Conservation (phyloP, 179 eudicot genomes). For the Spinacia oleracea region DNA sequence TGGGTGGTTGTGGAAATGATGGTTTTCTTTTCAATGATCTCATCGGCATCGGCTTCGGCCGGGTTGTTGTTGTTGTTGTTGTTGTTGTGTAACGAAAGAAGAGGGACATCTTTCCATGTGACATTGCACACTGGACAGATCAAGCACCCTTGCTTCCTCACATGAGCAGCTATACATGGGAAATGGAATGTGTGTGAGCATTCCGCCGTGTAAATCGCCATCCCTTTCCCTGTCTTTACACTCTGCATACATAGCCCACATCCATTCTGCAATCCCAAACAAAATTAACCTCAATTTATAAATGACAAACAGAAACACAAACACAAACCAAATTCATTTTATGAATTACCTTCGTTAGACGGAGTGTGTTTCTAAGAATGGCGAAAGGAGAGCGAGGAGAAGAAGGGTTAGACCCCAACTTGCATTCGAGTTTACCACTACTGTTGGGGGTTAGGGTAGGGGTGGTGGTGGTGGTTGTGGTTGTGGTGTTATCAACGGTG, state of each 20-base stretch:
- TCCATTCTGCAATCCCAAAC: slow-evolving; percentile 44
- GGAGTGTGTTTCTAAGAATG: slow-evolving; percentile 63
- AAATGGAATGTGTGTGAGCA: slow-evolving; percentile 85
- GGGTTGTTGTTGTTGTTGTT: slow-evolving; percentile 22
- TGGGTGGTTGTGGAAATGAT: not conserved
- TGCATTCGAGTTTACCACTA: slow-evolving; percentile 36
- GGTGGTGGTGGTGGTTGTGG: not conserved
- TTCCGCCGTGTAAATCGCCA: slow-evolving; percentile 79
- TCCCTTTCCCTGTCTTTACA: slow-evolving; percentile 66
- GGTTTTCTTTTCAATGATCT: slow-evolving; percentile 15
- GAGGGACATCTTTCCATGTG: slow-evolving; percentile 69
- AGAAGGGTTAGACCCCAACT: slow-evolving; percentile 39
- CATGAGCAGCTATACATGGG: slow-evolving; percentile 70
- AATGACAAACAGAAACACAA: too few relatives aligned
- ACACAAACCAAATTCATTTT: too few relatives aligned
- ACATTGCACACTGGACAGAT: slow-evolving; percentile 73
- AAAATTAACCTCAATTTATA: not conserved
- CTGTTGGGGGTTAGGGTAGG: too few relatives aligned
- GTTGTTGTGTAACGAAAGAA: slow-evolving; percentile 43
- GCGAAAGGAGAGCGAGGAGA: slow-evolving; percentile 88
- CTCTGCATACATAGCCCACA: slow-evolving; percentile 79
- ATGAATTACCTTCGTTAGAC: slow-evolving; percentile 54
- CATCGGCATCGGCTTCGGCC: not conserved
- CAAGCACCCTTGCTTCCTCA: slow-evolving; percentile 43
- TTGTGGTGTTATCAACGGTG: slow-evolving; percentile 26